phyloP scores from a whole-genome alignment of 495 filamentous ascomycete genomes.

The Bacidia rubella region DNA sequence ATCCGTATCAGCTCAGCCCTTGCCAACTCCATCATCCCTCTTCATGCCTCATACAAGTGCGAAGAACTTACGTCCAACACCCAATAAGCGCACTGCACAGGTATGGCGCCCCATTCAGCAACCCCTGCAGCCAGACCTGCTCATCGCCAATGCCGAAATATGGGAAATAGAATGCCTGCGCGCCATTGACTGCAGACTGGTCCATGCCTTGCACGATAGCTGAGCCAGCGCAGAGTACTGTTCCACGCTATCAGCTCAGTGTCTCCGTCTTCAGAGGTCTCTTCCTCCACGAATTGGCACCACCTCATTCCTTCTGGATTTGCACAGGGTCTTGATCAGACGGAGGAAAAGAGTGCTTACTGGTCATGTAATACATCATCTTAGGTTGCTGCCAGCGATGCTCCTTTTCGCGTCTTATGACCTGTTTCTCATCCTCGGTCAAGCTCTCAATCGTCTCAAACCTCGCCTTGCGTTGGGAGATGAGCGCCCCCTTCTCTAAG shows the following conservation, averaged over 20 bases:
- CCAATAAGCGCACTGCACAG: slow-evolving; percentile 63
- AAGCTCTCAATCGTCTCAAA: no score
- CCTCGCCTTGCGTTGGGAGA: no score
- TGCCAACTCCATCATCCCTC: no score
- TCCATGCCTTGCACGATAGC: slow-evolving; percentile 65
- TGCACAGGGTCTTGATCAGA: slow-evolving; percentile 44
- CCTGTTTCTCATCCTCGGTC: slow-evolving; percentile 48
- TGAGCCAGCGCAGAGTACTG: slow-evolving; percentile 46
- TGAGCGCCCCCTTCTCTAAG: no score
- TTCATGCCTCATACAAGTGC: no score
- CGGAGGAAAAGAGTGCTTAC: slow-evolving; percentile 37
- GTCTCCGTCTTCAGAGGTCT: slow-evolving; percentile 62
- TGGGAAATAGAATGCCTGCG: slow-evolving; percentile 55
- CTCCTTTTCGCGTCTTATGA: slow-evolving; percentile 46
- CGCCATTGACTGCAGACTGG: slow-evolving; percentile 69
- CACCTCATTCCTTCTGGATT: slow-evolving; percentile 40
- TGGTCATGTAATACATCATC: slow-evolving; percentile 58
- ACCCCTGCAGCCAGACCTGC: slow-evolving; percentile 41
- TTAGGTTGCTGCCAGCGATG: slow-evolving; percentile 56
- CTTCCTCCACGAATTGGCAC: slow-evolving; percentile 46
- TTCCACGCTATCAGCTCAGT: slow-evolving; percentile 51
- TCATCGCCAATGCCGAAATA: slow-evolving; percentile 43
- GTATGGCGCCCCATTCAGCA: slow-evolving; percentile 58
- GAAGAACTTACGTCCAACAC: no score
- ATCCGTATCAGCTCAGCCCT: no score